Evolutionary conservation across 148 eudicot species (phyloP).

Genomic region (Polygonum maritimum): DNA sequence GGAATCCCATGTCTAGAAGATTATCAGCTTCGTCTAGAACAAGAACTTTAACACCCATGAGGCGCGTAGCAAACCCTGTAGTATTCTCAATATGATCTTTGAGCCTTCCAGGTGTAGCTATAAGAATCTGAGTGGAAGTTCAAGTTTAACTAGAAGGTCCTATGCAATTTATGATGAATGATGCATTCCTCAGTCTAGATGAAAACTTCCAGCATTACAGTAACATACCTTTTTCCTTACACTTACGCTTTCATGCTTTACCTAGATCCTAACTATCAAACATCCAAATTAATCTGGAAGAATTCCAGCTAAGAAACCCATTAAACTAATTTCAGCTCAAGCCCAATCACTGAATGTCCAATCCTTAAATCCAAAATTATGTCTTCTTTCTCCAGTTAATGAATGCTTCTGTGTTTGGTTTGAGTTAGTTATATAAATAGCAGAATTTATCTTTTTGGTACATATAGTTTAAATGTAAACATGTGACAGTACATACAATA

Average conservation of each 20-base stretch:
- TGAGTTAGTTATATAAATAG: background rate
- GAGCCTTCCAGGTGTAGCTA: conserved; percentile 97
- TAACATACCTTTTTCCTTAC: background rate
- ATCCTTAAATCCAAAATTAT: background rate
- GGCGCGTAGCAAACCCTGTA: conserved; percentile 77
- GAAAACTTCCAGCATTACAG: background rate
- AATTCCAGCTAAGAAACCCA: background rate
- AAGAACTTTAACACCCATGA: conserved; percentile 90
- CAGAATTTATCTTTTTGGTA: background rate
- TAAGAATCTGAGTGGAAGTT: conserved; percentile 55
- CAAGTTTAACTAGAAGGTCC: conserved; percentile 13
- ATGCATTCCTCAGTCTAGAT: background rate
- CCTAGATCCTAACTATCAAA: background rate
- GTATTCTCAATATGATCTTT: conserved; percentile 90
- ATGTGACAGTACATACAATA: background rate
- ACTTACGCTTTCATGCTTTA: conserved; percentile 1
- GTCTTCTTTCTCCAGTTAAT: background rate
- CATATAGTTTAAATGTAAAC: background rate
- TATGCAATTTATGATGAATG: background rate
- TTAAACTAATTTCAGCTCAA: background rate
- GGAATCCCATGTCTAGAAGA: conserved; percentile 94
- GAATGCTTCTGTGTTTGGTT: background rate
- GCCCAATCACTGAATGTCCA: background rate
- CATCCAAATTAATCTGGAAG: background rate
- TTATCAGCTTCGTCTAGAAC: conserved; percentile 99